Conservation (phyloP, 805 yeast genomes). For the Candida sakaeoensis region DNA sequence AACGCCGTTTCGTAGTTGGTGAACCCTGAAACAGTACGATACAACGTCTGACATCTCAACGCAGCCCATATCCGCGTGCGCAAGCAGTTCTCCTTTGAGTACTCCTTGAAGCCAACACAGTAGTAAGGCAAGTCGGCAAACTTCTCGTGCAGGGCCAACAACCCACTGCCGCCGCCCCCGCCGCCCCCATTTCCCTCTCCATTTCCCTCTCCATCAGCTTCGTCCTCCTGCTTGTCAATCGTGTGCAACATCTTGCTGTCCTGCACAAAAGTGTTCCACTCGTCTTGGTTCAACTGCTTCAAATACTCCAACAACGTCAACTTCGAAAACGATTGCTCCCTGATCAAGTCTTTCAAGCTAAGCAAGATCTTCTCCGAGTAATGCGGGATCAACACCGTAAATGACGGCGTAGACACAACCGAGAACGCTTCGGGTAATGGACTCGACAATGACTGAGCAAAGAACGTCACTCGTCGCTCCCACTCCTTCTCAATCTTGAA, state of each 20-base stretch:
- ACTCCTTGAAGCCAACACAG: slow-evolving; percentile 67
- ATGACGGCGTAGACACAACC: slow-evolving; percentile 45
- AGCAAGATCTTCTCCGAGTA: slow-evolving; percentile 48
- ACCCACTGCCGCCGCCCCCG: no score
- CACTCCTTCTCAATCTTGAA: slow-evolving; percentile 47
- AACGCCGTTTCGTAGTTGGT: slow-evolving; percentile 75
- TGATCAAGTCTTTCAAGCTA: slow-evolving; percentile 43
- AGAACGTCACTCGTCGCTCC: slow-evolving; percentile 48
- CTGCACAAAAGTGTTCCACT: slow-evolving; percentile 78
- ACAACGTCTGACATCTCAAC: slow-evolving; percentile 75
- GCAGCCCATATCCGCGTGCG: slow-evolving; percentile 89
- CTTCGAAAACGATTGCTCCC: slow-evolving; percentile 42
- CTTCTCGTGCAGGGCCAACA: slow-evolving; percentile 21
- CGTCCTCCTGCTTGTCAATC: slow-evolving; percentile 9
- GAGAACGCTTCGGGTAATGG: slow-evolving; percentile 48
- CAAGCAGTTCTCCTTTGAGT: slow-evolving; percentile 58
- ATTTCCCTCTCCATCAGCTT: no score
- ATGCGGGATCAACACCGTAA: slow-evolving; percentile 51
- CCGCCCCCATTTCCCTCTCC: no score
- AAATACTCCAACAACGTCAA: slow-evolving; percentile 72
- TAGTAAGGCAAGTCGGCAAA: slow-evolving; percentile 66
- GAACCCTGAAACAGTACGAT: slow-evolving; percentile 80
- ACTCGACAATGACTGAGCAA: slow-evolving; percentile 51
- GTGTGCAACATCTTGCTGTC: slow-evolving; percentile 50
- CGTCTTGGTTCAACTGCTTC: slow-evolving; percentile 64